Evolutionary conservation across 331 rosid species (phyloP).

Genomic region (Pyrus hybrid): DNA sequence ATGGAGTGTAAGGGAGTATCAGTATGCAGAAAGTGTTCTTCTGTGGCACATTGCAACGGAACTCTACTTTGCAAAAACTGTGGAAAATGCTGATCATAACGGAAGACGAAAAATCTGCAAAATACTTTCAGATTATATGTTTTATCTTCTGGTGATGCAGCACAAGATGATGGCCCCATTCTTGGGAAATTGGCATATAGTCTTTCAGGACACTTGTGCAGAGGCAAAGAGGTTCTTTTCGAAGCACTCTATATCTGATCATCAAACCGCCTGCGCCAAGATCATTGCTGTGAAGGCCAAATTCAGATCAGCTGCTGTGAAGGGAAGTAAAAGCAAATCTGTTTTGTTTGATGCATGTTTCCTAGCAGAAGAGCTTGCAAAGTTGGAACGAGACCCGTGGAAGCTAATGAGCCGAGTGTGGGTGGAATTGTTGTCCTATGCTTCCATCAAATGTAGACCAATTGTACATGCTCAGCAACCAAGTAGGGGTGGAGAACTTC

Average conservation of each 20-base stretch:
- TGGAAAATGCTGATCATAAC: too few species aligned
- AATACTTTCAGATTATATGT: slow-evolving; percentile 20
- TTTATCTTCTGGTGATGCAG: slow-evolving; percentile 14
- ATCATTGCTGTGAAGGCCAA: background rate
- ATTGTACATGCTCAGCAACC: slow-evolving; percentile 24
- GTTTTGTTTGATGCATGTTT: slow-evolving; percentile 14
- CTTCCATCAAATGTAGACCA: slow-evolving; percentile 18
- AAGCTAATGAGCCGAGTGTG: slow-evolving; percentile 21
- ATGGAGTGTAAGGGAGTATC: slow-evolving; percentile 15
- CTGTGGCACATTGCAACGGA: slow-evolving; percentile 28
- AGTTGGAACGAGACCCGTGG: background rate
- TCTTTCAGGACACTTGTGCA: slow-evolving; percentile 19
- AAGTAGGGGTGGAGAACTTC: slow-evolving; percentile 24
- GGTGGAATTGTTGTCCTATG: slow-evolving; percentile 22
- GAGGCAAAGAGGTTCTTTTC: slow-evolving; percentile 12
- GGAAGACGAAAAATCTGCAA: background rate
- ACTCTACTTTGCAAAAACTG: background rate
- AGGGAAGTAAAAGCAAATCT: slow-evolving; percentile 18
- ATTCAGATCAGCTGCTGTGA: slow-evolving; percentile 3
- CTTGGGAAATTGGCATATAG: slow-evolving; percentile 18
- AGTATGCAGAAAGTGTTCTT: slow-evolving; percentile 18
- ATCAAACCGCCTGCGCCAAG: background rate
- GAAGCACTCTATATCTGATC: background rate
- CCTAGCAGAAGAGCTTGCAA: background rate
- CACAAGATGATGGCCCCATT: slow-evolving; percentile 14